These are phyloP conservation scores for Candida bentonensis DNA, from an alignment of 805 yeast genomes.

Conservation along the genomic window DNA sequence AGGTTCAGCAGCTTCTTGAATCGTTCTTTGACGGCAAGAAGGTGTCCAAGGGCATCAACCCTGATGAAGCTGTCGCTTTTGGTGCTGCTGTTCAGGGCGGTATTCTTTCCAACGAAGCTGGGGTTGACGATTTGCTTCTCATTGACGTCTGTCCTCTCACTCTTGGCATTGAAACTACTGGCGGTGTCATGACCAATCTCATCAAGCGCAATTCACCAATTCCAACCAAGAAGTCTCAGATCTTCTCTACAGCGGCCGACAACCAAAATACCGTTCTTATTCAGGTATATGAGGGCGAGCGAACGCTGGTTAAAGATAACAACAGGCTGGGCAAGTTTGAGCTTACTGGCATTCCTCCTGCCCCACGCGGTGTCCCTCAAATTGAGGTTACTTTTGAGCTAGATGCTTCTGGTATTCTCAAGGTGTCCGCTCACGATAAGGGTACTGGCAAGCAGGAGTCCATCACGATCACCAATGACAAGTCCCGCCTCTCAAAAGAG, in stretches of 20 bases:
- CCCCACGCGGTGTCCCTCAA: constrained; percentile 87
- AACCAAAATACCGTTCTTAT: constrained; percentile 92
- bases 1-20: constrained; percentile 87
- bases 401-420: constrained; percentile 78
- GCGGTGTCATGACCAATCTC: constrained; percentile 94
- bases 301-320: constrained; percentile 88
- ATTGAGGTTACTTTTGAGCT: constrained; percentile 80
- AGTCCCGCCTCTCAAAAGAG: constrained; percentile 86
- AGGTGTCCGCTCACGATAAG: constrained; percentile 79
- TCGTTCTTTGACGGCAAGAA: constrained; percentile 74
- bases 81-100: constrained; percentile 99
- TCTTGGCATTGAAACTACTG: constrained; percentile 90
- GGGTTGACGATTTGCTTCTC: constrained; percentile 78
- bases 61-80: constrained; percentile 98
- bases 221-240: constrained; percentile 91
- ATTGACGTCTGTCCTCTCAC: constrained; percentile 91
- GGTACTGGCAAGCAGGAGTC: constrained; percentile 89
- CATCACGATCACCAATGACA: constrained; percentile 84
- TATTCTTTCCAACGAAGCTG: constrained; percentile 89
- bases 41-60: constrained; percentile 94
- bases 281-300: constrained; percentile 93
- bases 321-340: constrained; percentile 80
- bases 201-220: constrained; percentile 91
- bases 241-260: constrained; percentile 90
- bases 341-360: constrained; percentile 75